These are phyloP conservation scores for sweet orange (Citrus sinensis) DNA, from an alignment of 345 rosid species.

Conservation along the genomic window DVS_A1.0 CM039165.1:34334001-34334500, in stretches of 20 bases:
- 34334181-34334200: neutral
- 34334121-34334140: constrained; percentile 8
- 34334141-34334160: neutral
- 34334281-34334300: neutral
- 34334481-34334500: neutral
- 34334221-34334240: neutral
- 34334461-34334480: neutral
- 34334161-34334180: neutral
- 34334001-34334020: neutral
- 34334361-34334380: neutral
- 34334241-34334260: constrained; percentile 8
- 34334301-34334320: constrained; percentile 16
- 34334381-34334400: neutral
- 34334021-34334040: neutral
- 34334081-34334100: no score
- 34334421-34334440: neutral
- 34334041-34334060: neutral
- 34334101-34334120: neutral
- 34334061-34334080: neutral
- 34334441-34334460: neutral
- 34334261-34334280: constrained; percentile 10
- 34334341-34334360: constrained; percentile 5
- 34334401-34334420: neutral
- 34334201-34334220: neutral
- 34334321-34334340: constrained; percentile 12